Base-by-base conservation (phyloP, 2,329 filamentous ascomycete species). In the Fusarium sp. region DNA sequence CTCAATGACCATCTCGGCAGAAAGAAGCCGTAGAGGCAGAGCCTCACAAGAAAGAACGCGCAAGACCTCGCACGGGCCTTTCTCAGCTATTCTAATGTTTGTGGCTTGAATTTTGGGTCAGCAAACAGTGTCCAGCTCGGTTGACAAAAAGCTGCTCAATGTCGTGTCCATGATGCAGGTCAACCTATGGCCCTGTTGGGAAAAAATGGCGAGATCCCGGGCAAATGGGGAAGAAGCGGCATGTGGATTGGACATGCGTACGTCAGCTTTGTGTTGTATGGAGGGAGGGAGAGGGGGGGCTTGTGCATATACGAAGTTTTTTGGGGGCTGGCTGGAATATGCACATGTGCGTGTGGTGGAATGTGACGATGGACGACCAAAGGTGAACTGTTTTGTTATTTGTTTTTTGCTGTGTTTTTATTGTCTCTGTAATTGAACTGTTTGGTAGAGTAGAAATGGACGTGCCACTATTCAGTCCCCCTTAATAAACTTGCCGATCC, bases 91-190 rank as follows among this genome's bases (percentile, higher is more conserved):
- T 50, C 45, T 16, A 50, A 18, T 20, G 35, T n/a, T 48, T 64
- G 64, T 68, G 64, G 64, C 58, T 64, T 71, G 35, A 18, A 30
- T 25, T 25, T 16, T 32, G 48, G 27, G 30, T 9, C 9, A n/a
- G n/a, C 5, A 37, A 20, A 20, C 41, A 16, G 34, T 20, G 20
- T 20, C 20, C 20, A 20, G 20, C 20, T 20, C 20, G 2, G 54
- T 37, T 25, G 34, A 23, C 52, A 58, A 39, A 37, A 25, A 25
- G 20, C 48, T 58, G 66, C 32, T 63, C 20, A 63, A 63, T 63
- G 60, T 52, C 60, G 60, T 63, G 60, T 50, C 23, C 23, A 63
- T 63, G 60, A 63, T 63, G 60, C 60, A 20, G 60, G 27, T 18
- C 35, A 30, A 52, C 32, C 32, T 23, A 34, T 56, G 20, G 23